phyloP scores from a whole-genome alignment of 2,329 filamentous ascomycete genomes.

The Ophiostoma novo-ulmi region DNA sequence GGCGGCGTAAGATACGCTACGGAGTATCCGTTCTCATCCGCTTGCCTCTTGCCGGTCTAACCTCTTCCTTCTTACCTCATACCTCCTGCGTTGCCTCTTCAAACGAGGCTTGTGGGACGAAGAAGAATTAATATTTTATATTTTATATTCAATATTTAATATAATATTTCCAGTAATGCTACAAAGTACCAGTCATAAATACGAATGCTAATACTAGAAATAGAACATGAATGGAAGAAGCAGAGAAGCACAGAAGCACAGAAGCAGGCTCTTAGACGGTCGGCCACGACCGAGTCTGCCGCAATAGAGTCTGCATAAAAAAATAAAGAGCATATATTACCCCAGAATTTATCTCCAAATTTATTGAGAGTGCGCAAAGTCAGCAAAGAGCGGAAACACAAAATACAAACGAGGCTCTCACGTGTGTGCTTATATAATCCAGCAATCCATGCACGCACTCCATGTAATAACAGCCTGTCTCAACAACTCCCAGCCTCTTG shows the following conservation, averaged over 20 bases:
- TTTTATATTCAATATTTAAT: too few relatives aligned
- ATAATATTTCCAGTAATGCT: too few relatives aligned
- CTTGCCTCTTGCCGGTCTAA: neutral
- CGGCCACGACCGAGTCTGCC: neutral
- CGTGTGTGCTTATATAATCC: neutral
- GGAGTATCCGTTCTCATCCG: neutral
- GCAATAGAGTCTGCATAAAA: neutral
- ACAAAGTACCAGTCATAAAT: too few relatives aligned
- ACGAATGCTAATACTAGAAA: too few relatives aligned
- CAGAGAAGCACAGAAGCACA: neutral
- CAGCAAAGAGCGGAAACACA: too few relatives aligned
- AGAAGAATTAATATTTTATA: neutral
- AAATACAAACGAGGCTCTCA: neutral
- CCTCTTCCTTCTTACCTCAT: neutral
- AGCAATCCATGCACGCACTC: neutral
- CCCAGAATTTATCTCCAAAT: neutral
- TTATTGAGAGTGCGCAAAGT: neutral
- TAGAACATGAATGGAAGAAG: conserved; percentile 2
- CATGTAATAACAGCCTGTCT: neutral
- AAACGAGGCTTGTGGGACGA: conserved; percentile 8
- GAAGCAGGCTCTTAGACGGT: neutral
- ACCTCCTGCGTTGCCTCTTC: conserved; percentile 1
- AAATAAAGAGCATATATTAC: neutral
- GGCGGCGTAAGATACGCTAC: neutral
- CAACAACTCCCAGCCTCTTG: neutral